Conservation (phyloP, 331 rosid genomes). For the Saraca asoca region DNA sequence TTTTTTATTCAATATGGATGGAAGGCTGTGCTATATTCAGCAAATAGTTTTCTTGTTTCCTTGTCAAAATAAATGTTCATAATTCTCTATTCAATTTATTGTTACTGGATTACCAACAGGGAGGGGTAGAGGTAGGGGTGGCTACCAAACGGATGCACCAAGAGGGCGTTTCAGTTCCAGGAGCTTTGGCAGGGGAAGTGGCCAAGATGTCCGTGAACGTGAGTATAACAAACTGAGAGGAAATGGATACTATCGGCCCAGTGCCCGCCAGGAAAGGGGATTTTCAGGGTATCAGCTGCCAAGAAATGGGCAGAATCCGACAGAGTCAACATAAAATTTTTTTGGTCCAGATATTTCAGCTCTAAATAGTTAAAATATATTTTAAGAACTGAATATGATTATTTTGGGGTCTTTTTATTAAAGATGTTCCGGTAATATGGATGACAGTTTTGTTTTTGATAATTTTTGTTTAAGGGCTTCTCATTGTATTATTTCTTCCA, state of each 20-base stretch:
- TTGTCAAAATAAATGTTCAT: no score
- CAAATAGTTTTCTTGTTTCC: no score
- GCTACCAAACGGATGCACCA: constrained; percentile 68
- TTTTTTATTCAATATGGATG: no score
- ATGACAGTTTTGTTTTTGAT: constrained; percentile 32
- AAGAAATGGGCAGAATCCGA: constrained; percentile 57
- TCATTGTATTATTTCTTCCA: constrained; percentile 15
- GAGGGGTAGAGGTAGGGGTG: constrained; percentile 90
- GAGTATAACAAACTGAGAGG: constrained; percentile 68
- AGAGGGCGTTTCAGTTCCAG: constrained; percentile 68
- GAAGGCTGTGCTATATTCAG: no score
- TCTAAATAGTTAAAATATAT: constrained; percentile 44
- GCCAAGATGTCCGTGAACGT: constrained; percentile 61
- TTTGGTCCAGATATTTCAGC: constrained; percentile 53
- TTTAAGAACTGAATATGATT: constrained; percentile 46
- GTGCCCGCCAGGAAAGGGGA: constrained; percentile 58
- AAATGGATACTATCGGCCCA: constrained; percentile 78
- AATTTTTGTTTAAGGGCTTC: constrained; percentile 39
- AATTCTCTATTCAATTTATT: not conserved
- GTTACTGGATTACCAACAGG: constrained; percentile 49
- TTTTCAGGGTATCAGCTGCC: constrained; percentile 54
- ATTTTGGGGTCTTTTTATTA: constrained; percentile 39
- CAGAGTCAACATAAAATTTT: constrained; percentile 49
- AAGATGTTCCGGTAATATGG: constrained; percentile 37
- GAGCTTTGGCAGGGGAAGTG: constrained; percentile 56